A percentile compares a stretch with the other conserved stretches of the same genome.
Evolutionary conservation across 108 stramenopile species (phyloP).

Genomic region (Pseudonitzschia multiseries): DNA sequence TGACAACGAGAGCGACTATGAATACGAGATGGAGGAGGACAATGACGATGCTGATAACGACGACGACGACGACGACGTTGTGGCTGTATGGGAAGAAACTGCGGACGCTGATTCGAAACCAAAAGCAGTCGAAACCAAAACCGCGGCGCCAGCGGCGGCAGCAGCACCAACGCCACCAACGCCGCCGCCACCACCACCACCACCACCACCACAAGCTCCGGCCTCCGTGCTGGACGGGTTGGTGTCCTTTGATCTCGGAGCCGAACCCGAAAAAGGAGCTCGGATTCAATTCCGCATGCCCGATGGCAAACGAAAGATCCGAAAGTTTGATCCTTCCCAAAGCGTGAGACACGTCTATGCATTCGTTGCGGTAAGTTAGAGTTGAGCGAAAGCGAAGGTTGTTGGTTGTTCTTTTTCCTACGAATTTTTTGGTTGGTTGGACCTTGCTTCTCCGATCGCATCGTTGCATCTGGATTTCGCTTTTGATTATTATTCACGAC

Average conservation of each 20-base stretch:
- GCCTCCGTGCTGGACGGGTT: slow-evolving; percentile 49
- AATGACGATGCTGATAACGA: slow-evolving; percentile 1
- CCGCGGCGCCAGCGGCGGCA: background rate
- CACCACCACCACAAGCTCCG: slow-evolving; percentile 3
- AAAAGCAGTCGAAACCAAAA: slow-evolving; percentile 25
- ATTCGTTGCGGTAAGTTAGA: slow-evolving; percentile 71
- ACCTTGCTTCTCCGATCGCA: background rate
- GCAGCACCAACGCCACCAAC: slow-evolving; percentile 5
- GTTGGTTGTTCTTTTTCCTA: background rate
- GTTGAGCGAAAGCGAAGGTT: background rate
- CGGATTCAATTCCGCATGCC: slow-evolving; percentile 86
- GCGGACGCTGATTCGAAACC: slow-evolving; percentile 40
- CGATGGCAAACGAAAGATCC: slow-evolving; percentile 73
- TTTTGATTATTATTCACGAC: background rate
- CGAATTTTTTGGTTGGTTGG: too few species aligned
- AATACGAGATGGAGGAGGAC: slow-evolving; percentile 21
- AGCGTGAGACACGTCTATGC: slow-evolving; percentile 70
- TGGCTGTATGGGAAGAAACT: slow-evolving; percentile 8
- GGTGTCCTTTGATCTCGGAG: slow-evolving; percentile 45
- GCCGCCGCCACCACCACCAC: background rate
- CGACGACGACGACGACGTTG: slow-evolving; percentile 41
- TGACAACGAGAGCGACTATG: slow-evolving; percentile 33
- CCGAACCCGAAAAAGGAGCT: slow-evolving; percentile 62
- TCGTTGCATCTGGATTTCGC: background rate
- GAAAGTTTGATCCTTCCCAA: slow-evolving; percentile 59